Evolutionary conservation across 139 green algal genomes (phyloP).

Genomic region (Micromonas commoda): DNA sequence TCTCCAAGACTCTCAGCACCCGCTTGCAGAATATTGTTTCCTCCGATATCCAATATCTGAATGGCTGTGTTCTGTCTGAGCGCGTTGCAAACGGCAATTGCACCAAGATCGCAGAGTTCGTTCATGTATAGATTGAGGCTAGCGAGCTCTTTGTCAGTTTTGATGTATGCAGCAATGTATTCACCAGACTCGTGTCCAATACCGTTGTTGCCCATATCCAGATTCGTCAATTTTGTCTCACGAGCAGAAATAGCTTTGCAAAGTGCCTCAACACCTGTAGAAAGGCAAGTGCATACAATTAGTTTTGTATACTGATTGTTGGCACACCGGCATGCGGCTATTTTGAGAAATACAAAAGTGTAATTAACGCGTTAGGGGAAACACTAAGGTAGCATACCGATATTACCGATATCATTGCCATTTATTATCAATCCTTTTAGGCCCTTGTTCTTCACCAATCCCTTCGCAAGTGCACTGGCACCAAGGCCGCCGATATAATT

Average conservation of each 20-base stretch:
- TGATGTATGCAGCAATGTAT: conserved; percentile 66
- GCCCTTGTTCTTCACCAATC: conserved; percentile 61
- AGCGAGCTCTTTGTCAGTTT: conserved; percentile 49
- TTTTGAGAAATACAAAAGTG: too few relatives aligned
- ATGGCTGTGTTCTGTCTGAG: conserved; percentile 59
- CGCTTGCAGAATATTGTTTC: conserved; percentile 84
- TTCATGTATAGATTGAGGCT: conserved; percentile 97
- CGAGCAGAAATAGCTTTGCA: conserved; percentile 3
- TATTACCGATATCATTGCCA: conserved; percentile 87
- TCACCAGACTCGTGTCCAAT: conserved; percentile 58
- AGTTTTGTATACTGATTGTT: too few relatives aligned
- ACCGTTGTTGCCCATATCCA: conserved; percentile 93
- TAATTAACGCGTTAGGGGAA: too few relatives aligned
- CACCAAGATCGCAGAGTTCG: conserved; percentile 75
- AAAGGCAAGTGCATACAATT: too few relatives aligned
- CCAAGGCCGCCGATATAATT: conserved; percentile 73
- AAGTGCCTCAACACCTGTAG: conserved; percentile 58
- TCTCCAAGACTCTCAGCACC: conserved; percentile 55
- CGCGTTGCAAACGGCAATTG: conserved; percentile 50
- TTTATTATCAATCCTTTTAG: conserved; percentile 77
- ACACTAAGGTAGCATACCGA: conserved; percentile 67
- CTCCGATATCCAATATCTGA: conserved; percentile 79
- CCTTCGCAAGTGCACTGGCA: conserved; percentile 60
- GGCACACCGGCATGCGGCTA: too few relatives aligned
- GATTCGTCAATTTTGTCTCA: conserved; percentile 41